Percentiles rank a stretch among this genome's conserved stretches.
Evolutionary conservation across 2,329 filamentous ascomycete species (phyloP).

Genomic region (Penicillium sp.): DNA sequence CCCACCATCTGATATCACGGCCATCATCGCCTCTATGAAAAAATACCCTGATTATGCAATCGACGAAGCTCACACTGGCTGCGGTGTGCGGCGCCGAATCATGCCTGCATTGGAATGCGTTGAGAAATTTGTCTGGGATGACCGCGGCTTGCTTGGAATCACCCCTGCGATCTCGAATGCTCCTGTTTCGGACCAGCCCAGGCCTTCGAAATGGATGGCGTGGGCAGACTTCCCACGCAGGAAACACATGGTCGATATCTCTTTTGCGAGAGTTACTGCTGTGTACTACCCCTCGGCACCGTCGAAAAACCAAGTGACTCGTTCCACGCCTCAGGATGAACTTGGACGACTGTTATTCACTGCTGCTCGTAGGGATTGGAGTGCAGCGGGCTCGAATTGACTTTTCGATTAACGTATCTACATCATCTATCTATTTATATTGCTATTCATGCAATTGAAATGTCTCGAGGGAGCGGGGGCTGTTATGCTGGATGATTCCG

Average conservation of each 20-base stretch:
- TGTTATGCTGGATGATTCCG: neutral
- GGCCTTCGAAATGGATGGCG: conserved; percentile 7
- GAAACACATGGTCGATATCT: conserved; percentile 27
- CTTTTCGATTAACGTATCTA: neutral
- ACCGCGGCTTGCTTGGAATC: conserved; percentile 34
- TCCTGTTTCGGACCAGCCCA: neutral
- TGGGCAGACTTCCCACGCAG: conserved; percentile 25
- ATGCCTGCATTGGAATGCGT: conserved; percentile 41
- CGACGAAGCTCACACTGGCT: conserved; percentile 42
- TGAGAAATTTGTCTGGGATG: conserved; percentile 37
- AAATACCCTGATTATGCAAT: conserved; percentile 46
- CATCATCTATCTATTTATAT: neutral
- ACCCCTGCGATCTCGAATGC: conserved; percentile 15
- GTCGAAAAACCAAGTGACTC: conserved; percentile 11
- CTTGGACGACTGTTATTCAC: conserved; percentile 38
- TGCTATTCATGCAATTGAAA: neutral
- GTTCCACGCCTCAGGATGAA: conserved; percentile 25
- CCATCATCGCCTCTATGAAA: conserved; percentile 40
- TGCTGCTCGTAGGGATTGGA: conserved; percentile 38
- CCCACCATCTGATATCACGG: conserved; percentile 31
- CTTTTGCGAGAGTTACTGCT: conserved; percentile 26
- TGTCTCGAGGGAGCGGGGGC: neutral
- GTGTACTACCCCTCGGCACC: conserved; percentile 17
- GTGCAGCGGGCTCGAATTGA: conserved; percentile 16
- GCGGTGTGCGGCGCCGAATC: conserved; percentile 43